phyloP scores from a whole-genome alignment of 1,284 basidiomycete species.

The Earliella scabrosa region DNA sequence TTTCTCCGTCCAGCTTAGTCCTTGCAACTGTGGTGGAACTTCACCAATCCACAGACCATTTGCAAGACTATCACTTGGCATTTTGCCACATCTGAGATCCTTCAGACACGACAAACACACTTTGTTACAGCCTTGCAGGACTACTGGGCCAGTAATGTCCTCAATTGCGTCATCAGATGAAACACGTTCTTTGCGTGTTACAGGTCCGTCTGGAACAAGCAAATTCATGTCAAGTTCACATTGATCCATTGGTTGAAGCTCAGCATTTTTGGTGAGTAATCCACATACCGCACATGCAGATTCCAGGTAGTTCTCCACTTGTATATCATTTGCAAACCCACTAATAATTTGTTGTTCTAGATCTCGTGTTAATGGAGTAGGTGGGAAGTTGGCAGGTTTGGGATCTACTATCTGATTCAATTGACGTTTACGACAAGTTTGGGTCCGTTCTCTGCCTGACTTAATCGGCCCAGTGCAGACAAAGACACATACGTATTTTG shows the following conservation, averaged over 20 bases:
- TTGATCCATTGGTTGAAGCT: background rate
- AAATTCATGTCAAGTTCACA: background rate
- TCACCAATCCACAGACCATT: slow-evolving; percentile 45
- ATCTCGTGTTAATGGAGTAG: background rate
- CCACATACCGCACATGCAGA: slow-evolving; percentile 16
- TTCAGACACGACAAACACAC: background rate
- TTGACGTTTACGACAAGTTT: background rate
- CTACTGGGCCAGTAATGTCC: background rate
- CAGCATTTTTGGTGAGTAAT: background rate
- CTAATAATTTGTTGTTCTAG: background rate
- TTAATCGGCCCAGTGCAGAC: background rate
- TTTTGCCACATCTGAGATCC: slow-evolving; percentile 14
- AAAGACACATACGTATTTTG: background rate
- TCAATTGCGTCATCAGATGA: background rate
- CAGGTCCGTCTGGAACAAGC: background rate
- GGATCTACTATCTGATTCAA: background rate
- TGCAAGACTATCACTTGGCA: slow-evolving; percentile 37
- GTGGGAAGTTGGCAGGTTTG: background rate
- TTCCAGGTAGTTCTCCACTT: slow-evolving; percentile 5
- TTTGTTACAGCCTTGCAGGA: background rate
- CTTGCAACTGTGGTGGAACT: slow-evolving; percentile 33
- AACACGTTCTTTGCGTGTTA: background rate
- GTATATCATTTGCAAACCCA: background rate
- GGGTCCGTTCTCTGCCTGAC: too few species aligned
- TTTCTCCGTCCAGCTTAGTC: too few species aligned